Conservation (phyloP, 2,329 filamentous ascomycete genomes). For the Graphilbum ipis-grandicollis region DNA sequence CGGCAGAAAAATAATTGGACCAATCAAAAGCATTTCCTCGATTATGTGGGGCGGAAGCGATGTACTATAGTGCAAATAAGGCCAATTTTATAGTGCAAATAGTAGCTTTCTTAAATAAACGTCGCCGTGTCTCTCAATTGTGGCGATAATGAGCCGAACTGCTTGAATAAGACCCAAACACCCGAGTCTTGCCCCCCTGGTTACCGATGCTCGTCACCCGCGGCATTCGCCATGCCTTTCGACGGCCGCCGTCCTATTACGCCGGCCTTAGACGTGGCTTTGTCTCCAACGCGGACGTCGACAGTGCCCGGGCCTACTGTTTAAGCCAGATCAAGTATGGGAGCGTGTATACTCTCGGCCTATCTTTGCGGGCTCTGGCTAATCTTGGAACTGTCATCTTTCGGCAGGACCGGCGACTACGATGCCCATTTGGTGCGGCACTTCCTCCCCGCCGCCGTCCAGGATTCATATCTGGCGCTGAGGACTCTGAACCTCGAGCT, state of each 20-base stretch:
- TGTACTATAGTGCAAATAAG: no score
- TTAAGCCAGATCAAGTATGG: slow-evolving; percentile 30
- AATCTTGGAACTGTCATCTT: neutral
- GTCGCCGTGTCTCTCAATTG: neutral
- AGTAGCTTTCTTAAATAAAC: no score
- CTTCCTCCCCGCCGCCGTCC: slow-evolving; percentile 59
- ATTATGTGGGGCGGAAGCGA: no score
- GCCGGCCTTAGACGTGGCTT: slow-evolving; percentile 19
- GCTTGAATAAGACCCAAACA: neutral
- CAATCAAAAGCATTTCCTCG: no score
- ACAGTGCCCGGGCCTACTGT: slow-evolving; percentile 36
- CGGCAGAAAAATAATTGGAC: no score
- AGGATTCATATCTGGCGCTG: slow-evolving; percentile 76
- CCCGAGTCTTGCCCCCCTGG: neutral
- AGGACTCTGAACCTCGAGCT: slow-evolving; percentile 88
- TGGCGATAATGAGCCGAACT: neutral
- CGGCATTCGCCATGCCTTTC: slow-evolving; percentile 19
- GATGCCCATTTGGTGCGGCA: slow-evolving; percentile 74
- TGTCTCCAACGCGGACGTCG: slow-evolving; percentile 32
- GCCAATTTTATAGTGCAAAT: no score
- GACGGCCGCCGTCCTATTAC: slow-evolving; percentile 11
- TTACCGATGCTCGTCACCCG: slow-evolving; percentile 21
- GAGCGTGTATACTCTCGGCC: neutral
- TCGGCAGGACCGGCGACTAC: slow-evolving; percentile 45
- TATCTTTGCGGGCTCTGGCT: neutral